Percentiles rank a stretch among this genome's conserved stretches.
Evolutionary conservation across 768 basidiomycete genomes (phyloP).

Genomic region (Pleurotus citrinopileatus): DNA sequence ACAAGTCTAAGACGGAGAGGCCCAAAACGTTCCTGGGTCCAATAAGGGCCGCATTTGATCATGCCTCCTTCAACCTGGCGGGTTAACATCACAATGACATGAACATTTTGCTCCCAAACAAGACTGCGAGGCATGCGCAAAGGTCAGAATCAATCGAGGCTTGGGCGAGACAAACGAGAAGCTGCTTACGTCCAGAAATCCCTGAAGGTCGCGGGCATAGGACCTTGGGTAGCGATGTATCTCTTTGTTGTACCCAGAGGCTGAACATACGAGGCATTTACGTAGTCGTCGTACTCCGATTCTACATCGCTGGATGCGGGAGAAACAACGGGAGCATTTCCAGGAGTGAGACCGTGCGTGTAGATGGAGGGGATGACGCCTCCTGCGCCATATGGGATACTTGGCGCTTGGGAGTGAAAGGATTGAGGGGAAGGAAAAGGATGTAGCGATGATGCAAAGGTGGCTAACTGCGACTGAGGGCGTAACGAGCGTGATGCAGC

Average conservation of each 20-base stretch:
- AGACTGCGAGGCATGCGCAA: constrained; percentile 43
- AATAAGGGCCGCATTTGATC: constrained; percentile 91
- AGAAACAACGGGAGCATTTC: constrained; percentile 6
- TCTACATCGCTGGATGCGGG: constrained; percentile 13
- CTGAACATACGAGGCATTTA: constrained; percentile 93
- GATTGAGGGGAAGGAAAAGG: background rate
- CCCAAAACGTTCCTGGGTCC: constrained; percentile 71
- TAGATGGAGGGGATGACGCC: background rate
- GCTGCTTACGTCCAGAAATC: constrained; percentile 91
- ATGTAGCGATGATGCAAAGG: background rate
- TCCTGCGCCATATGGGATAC: background rate
- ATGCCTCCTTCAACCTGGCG: constrained; percentile 85
- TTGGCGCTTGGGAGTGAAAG: constrained; percentile 12
- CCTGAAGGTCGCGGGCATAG: constrained; percentile 80
- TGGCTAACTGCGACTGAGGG: constrained; percentile 1
- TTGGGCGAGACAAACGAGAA: background rate
- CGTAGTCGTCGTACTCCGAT: constrained; percentile 76
- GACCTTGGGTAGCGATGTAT: constrained; percentile 97
- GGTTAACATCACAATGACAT: constrained; percentile 96
- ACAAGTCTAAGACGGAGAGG: constrained; percentile 56
- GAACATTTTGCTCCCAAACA: constrained; percentile 92
- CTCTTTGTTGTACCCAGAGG: constrained; percentile 77
- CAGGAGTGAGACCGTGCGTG: background rate
- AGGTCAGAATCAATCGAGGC: background rate
- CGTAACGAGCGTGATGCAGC: too few relatives aligned